These are phyloP conservation scores for Barnettozyma siamensis DNA, from an alignment of 805 yeast species.

Conservation along the genomic window DNA sequence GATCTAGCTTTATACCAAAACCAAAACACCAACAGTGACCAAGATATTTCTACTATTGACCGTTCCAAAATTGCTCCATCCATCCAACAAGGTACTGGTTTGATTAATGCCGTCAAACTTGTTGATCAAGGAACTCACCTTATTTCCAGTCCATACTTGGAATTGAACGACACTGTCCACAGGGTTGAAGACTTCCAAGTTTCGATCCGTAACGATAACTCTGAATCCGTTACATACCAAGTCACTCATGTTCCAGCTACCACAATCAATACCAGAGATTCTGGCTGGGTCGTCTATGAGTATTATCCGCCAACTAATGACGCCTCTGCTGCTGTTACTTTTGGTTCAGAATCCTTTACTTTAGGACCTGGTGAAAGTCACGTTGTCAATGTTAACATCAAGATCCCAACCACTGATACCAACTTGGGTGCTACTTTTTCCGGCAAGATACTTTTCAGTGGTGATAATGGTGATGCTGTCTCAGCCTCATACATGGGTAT, in stretches of 20 bases:
- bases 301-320: constrained; percentile 10
- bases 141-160: constrained; percentile 7
- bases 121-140: constrained; percentile 8
- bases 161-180: constrained; percentile 12
- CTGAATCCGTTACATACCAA: constrained; percentile 9
- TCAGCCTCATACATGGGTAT: constrained; percentile 18
- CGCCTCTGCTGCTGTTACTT: constrained; percentile 4
- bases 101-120: constrained; percentile 11
- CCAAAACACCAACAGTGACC: background rate
- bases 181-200: constrained; percentile 13
- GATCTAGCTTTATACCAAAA: constrained; percentile 4
- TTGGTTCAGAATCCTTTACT: constrained; percentile 5
- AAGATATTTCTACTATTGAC: constrained; percentile 7
- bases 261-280: constrained; percentile 7
- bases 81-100: constrained; percentile 16
- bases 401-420: constrained; percentile 5
- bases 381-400: constrained; percentile 7
- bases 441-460: constrained; percentile 12
- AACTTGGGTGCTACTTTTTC: constrained; percentile 9
- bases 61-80: constrained; percentile 7
- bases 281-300: background rate
- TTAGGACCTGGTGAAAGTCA: constrained; percentile 13
- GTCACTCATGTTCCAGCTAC: constrained; percentile 8
- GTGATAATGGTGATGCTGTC: constrained; percentile 14
- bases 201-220: constrained; percentile 9